These are phyloP conservation scores for Dactylonectria estremocensis DNA, from an alignment of 2,329 filamentous ascomycete genomes.

Conservation along the genomic window DNA sequence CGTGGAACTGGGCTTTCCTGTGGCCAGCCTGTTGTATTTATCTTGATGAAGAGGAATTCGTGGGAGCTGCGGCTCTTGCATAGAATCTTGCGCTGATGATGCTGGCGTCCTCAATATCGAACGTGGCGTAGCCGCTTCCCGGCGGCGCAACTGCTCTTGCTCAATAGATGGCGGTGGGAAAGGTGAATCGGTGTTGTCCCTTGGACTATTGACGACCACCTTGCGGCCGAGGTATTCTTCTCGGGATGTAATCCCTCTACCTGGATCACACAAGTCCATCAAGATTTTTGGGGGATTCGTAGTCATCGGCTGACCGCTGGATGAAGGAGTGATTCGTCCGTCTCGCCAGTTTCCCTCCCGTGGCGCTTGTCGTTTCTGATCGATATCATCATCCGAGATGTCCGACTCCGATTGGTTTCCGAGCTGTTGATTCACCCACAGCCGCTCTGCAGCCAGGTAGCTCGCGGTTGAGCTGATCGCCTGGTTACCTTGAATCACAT, in stretches of 20 bases:
- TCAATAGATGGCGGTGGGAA: slow-evolving; percentile 51
- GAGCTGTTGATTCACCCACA: slow-evolving; percentile 50
- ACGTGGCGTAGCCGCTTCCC: slow-evolving; percentile 49
- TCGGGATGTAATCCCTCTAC: slow-evolving; percentile 11
- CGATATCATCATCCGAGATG: background rate
- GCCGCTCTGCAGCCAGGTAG: slow-evolving; percentile 48
- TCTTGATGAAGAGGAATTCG: slow-evolving; percentile 35
- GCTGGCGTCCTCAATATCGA: slow-evolving; percentile 54
- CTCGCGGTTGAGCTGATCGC: slow-evolving; percentile 49
- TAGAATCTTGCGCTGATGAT: slow-evolving; percentile 31
- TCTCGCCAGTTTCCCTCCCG: background rate
- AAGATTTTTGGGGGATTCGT: background rate
- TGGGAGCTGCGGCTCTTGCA: slow-evolving; percentile 9
- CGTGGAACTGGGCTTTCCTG: slow-evolving; percentile 25
- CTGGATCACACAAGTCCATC: background rate
- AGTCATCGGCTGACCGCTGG: background rate
- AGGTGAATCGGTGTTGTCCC: slow-evolving; percentile 37
- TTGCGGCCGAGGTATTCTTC: slow-evolving; percentile 43
- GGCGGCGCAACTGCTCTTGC: slow-evolving; percentile 55
- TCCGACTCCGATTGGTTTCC: slow-evolving; percentile 4
- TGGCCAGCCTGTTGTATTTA: slow-evolving; percentile 44
- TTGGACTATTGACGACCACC: slow-evolving; percentile 54
- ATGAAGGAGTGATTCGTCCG: background rate
- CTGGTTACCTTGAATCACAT: slow-evolving; percentile 47
- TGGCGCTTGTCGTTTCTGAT: background rate